Base-by-base conservation (phyloP, 305 asterid genomes). In the Lippia alba region DNA sequence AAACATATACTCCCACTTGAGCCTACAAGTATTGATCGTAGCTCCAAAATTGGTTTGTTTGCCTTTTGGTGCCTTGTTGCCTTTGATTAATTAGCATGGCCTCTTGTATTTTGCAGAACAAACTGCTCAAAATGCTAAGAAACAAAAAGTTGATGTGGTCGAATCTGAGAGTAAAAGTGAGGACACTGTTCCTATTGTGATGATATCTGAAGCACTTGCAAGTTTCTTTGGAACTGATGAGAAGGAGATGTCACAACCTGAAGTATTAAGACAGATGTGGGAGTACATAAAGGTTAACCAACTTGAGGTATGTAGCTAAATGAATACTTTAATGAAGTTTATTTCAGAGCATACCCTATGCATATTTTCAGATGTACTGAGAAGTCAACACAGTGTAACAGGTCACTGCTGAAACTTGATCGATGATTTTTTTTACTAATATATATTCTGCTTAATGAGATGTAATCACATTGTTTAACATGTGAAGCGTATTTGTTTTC, bases 1-100 rank as follows among this genome's bases (percentile, higher is more conserved):
- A 86, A 87, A 74, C 96, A 87, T 80, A 91, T 91, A 39, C 76
- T 78, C 45, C 36, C 95, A n/a, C 97, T 89, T 39, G 97, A 87
- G 66, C 89, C 94, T 61, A 66, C 96, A 74, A 82, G 97, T 89
- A 86, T 62, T 82, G 17, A 64, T 66, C 54, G 7, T 30, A 44
- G 33, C 8, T 62, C 39, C 57, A 61, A 32, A 24, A 40, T 34
- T 8, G 14, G 48, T 69, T 62, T 58, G 39, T 53, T 44, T 72
- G 67, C 59, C 12, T 24, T 34, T 71, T 24, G 30, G 56, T 36
- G 36, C 57, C 15, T 71, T 50, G 61, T 30, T 3, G 68, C 58
- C 53, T 24, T 17, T 46, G 49, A 45, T 54, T 63, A 60, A 49
- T 8, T 54, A 12, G 66, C 64, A 54, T 63, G 40, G 64, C 41